A percentile compares a stretch with the other conserved stretches of the same genome.
These are phyloP conservation scores for Oryza glaberrima DNA, from an alignment of 176 grass and related monocot genomes.

Conservation along the genomic window DNA sequence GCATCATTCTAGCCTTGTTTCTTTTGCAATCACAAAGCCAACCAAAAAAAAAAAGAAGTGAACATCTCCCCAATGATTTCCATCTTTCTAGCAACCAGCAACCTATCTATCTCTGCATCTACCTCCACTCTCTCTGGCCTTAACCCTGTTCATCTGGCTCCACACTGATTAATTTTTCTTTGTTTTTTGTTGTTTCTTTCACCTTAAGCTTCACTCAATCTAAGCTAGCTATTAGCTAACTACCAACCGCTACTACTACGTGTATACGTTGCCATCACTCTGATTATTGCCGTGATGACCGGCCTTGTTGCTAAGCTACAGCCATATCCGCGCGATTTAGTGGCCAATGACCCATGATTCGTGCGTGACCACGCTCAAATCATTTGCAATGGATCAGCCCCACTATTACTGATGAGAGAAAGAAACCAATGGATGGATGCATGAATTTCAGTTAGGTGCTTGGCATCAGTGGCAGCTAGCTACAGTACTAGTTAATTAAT, in stretches of 20 bases:
- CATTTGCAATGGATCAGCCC: conserved; percentile 24
- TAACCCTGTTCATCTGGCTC: conserved; percentile 5
- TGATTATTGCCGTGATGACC: conserved; percentile 1
- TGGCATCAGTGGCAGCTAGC: conserved; percentile 1
- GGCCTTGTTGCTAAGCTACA: background rate
- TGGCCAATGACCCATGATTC: conserved; percentile 22
- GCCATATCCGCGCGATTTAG: conserved; percentile 12
- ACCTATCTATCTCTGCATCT: background rate
- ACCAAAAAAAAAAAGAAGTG: background rate
- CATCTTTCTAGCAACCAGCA: background rate
- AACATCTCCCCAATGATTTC: background rate
- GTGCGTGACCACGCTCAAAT: conserved; percentile 19
- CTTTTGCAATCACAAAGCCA: conserved; percentile 30
- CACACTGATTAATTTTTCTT: background rate
- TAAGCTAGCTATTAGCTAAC: conserved; percentile 8
- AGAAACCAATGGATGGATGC: background rate
- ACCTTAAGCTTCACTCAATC: conserved; percentile 48
- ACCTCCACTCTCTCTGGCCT: background rate
- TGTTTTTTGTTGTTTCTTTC: background rate
- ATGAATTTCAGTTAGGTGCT: conserved; percentile 14
- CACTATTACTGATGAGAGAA: background rate
- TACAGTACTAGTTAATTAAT: background rate
- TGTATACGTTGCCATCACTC: background rate
- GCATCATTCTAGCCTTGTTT: conserved; percentile 45
- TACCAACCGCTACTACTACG: conserved; percentile 32